Evolutionary conservation across 2,329 filamentous ascomycete genomes (phyloP).

Genomic region (Knoxdaviesia proteae): DNA sequence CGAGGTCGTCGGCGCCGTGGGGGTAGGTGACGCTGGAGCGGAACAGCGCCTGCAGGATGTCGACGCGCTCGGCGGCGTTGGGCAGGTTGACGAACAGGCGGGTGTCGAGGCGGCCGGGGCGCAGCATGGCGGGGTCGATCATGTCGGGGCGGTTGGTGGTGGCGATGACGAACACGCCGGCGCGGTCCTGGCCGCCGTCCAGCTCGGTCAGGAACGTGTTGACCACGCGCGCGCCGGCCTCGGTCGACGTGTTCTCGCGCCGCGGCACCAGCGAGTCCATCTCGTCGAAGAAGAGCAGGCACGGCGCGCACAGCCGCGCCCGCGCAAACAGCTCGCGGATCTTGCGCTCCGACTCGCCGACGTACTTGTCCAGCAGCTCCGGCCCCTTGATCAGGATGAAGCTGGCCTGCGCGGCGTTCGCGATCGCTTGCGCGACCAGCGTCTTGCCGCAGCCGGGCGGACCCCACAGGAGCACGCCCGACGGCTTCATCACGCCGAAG

Average conservation of each 20-base stretch:
- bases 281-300: conserved; percentile 96
- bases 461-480: conserved; percentile 86
- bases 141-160: conserved; percentile 92
- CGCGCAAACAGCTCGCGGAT: conserved; percentile 82
- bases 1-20: conserved; percentile 24
- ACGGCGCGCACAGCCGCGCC: conserved; percentile 69
- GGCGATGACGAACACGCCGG: conserved; percentile 82
- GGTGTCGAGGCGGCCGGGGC: conserved; percentile 73
- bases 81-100: conserved; percentile 82
- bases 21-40: conserved; percentile 19
- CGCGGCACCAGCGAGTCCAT: conserved; percentile 79
- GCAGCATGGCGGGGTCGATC: conserved; percentile 87
- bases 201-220: conserved; percentile 90
- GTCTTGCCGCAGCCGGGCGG: conserved; percentile 96
- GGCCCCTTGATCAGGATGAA: conserved; percentile 97
- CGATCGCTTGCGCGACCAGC: conserved; percentile 83
- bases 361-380: conserved; percentile 91
- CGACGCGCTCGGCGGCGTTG: conserved; percentile 54
- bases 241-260: conserved; percentile 57
- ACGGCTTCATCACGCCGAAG: conserved; percentile 61
- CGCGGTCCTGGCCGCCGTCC: conserved; percentile 60
- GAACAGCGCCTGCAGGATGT: conserved; percentile 58
- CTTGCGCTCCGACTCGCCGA: conserved; percentile 85
- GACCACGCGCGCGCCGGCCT: conserved; percentile 74
- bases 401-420: conserved; percentile 86